Percentiles rank a stretch among this genome's conserved stretches.
phyloP scores from a whole-genome alignment of 2,329 filamentous ascomycete genomes.

The Apiospora rasikravindrae region DNA sequence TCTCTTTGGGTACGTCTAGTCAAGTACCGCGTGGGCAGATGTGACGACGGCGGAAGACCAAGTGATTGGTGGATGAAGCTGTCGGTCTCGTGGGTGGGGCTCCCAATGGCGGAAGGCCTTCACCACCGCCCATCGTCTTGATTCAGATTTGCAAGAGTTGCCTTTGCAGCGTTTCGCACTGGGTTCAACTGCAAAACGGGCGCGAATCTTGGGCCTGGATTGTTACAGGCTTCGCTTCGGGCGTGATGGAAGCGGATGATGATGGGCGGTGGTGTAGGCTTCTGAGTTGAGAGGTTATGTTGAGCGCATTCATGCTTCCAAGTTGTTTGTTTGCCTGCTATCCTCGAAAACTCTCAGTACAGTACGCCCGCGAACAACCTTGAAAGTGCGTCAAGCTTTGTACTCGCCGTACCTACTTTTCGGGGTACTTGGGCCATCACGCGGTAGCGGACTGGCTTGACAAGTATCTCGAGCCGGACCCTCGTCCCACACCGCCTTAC shows the following conservation, averaged over 20 bases:
- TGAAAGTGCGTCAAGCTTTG: slow-evolving; percentile 17
- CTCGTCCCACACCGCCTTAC: slow-evolving; percentile 40
- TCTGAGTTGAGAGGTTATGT: slow-evolving; percentile 7
- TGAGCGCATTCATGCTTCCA: slow-evolving; percentile 18
- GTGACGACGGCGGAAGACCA: slow-evolving; percentile 21
- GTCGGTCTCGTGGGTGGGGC: slow-evolving; percentile 19
- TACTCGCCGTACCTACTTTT: slow-evolving; percentile 16
- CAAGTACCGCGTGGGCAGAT: slow-evolving; percentile 15
- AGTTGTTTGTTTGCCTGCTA: slow-evolving; percentile 7
- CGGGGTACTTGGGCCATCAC: slow-evolving; percentile 19
- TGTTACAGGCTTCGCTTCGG: background rate
- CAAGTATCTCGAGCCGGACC: slow-evolving; percentile 22
- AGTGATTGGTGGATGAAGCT: slow-evolving; percentile 18
- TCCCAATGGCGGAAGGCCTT: slow-evolving; percentile 11
- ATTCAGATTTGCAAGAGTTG: slow-evolving; percentile 23
- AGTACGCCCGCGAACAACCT: slow-evolving; percentile 16
- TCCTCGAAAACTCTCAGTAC: slow-evolving; percentile 13
- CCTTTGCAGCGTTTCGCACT: slow-evolving; percentile 19
- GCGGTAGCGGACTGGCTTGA: slow-evolving; percentile 15
- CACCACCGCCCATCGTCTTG: slow-evolving; percentile 19
- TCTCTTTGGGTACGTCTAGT: slow-evolving; percentile 7
- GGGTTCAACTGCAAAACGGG: slow-evolving; percentile 13
- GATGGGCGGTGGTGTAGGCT: background rate
- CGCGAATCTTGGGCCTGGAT: background rate
- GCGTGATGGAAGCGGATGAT: background rate